A percentile compares a stretch with the other conserved stretches of the same genome.
phyloP scores from a whole-genome alignment of 352 stramenopile species.

The Pythium aristosporum region DNA sequence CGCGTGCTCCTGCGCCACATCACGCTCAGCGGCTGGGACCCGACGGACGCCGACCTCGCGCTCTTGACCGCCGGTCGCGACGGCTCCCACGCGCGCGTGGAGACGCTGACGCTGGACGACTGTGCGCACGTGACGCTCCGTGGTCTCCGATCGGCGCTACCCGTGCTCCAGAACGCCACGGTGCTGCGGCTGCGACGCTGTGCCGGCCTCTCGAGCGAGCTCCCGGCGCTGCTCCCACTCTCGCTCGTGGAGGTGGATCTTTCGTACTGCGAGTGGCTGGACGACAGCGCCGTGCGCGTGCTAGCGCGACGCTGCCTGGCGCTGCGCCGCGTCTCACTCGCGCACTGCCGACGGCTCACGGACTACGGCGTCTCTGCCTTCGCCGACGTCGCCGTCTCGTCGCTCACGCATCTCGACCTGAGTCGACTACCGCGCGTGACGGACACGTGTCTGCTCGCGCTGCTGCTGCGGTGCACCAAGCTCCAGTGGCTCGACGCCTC shows the following conservation, averaged over 20 bases:
- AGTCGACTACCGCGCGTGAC: conserved; percentile 55
- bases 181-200: conserved; percentile 29
- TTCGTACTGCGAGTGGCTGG: conserved; percentile 68
- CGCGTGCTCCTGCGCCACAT: conserved; percentile 44
- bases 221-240: conserved; percentile 20
- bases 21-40: conserved; percentile 51
- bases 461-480: conserved; percentile 49
- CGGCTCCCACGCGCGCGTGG: conserved; percentile 26
- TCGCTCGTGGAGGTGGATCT: conserved; percentile 49
- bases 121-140: conserved; percentile 26
- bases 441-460: conserved; percentile 53
- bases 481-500: conserved; percentile 21
- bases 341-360: conserved; percentile 54
- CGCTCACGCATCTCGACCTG: conserved; percentile 52
- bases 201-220: conserved; percentile 15
- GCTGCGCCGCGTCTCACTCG: conserved; percentile 38
- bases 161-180: conserved; percentile 12
- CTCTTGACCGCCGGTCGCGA: conserved; percentile 26
- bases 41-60: conserved; percentile 39
- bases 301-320: conserved; percentile 38
- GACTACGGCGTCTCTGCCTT: conserved; percentile 71
- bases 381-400: conserved; percentile 31
- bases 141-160: conserved; percentile 11
- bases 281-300: conserved; percentile 46
- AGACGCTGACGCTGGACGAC: conserved; percentile 28